These are phyloP conservation scores for Boletellus sp. DNA, from an alignment of 768 basidiomycete species.

Conservation along the genomic window DNA sequence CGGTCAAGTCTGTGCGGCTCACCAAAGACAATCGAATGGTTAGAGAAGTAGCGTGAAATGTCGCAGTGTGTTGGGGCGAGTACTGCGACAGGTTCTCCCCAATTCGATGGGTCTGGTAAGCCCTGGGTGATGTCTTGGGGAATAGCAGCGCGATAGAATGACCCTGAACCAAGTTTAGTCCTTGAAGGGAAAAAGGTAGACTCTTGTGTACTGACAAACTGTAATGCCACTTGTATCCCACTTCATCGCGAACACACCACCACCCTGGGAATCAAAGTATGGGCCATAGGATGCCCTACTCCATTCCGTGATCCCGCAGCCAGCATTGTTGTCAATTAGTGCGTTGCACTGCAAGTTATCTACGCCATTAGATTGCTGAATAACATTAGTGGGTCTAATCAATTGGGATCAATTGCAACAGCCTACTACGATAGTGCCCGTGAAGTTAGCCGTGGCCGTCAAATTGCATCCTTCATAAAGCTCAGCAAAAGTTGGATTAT, in stretches of 20 bases:
- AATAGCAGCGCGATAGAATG: slow-evolving; percentile 75
- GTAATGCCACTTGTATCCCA: slow-evolving; percentile 79
- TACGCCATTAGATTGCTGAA: slow-evolving; percentile 44
- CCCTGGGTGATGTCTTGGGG: slow-evolving; percentile 63
- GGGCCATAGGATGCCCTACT: slow-evolving; percentile 82
- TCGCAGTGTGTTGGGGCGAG: slow-evolving; percentile 55
- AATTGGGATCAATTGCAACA: neutral
- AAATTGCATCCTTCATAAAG: slow-evolving; percentile 50
- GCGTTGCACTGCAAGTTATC: slow-evolving; percentile 56
- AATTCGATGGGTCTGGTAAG: slow-evolving; percentile 59
- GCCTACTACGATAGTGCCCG: slow-evolving; percentile 62
- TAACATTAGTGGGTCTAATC: slow-evolving; percentile 1
- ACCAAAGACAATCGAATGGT: slow-evolving; percentile 79
- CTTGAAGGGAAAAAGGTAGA: neutral
- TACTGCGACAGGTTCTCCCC: slow-evolving; percentile 65
- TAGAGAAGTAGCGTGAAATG: slow-evolving; percentile 53
- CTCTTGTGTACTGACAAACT: slow-evolving; percentile 50
- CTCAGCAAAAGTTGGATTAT: neutral
- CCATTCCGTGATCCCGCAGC: slow-evolving; percentile 77
- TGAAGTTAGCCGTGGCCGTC: slow-evolving; percentile 51
- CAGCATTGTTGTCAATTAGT: slow-evolving; percentile 53
- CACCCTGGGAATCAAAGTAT: slow-evolving; percentile 72
- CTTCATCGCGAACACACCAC: slow-evolving; percentile 86
- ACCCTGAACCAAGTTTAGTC: slow-evolving; percentile 47
- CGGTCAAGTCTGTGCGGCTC: slow-evolving; percentile 23